A percentile compares a stretch with the other conserved stretches of the same genome.
Evolutionary conservation across 768 basidiomycete genomes (phyloP).

Genomic region (Boletus pseudopeckii): DNA sequence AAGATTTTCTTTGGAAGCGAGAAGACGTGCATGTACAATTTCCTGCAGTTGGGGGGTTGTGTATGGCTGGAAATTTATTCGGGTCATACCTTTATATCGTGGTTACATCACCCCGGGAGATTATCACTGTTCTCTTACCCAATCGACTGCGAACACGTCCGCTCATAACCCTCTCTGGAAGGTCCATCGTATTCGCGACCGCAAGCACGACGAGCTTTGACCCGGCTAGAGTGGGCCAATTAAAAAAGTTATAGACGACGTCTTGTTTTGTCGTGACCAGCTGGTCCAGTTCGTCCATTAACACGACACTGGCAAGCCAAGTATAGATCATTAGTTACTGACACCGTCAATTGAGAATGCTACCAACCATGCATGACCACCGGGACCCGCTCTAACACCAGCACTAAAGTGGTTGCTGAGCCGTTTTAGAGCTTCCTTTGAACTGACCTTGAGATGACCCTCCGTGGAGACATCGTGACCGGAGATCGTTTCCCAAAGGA

Average conservation of each 20-base stretch:
- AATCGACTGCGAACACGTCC: slow-evolving; percentile 90
- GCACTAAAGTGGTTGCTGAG: slow-evolving; percentile 77
- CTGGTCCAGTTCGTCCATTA: slow-evolving; percentile 99
- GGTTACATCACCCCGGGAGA: background rate
- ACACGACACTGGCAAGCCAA: slow-evolving; percentile 65
- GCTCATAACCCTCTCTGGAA: slow-evolving; percentile 90
- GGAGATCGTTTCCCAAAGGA: slow-evolving; percentile 92
- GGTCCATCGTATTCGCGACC: slow-evolving; percentile 97
- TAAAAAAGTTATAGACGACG: slow-evolving; percentile 99
- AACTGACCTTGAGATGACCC: slow-evolving; percentile 60
- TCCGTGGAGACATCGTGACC: slow-evolving; percentile 65
- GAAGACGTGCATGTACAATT: slow-evolving; percentile 83
- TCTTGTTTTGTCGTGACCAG: slow-evolving; percentile 95
- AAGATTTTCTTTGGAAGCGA: slow-evolving; percentile 51
- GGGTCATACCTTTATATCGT: slow-evolving; percentile 64
- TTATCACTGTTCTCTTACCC: slow-evolving; percentile 45
- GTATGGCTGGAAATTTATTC: slow-evolving; percentile 93
- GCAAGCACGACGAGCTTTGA: slow-evolving; percentile 94
- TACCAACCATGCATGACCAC: slow-evolving; percentile 82
- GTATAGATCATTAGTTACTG: background rate
- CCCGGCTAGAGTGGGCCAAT: slow-evolving; percentile 90
- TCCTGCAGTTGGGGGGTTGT: slow-evolving; percentile 70
- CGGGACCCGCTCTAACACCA: slow-evolving; percentile 63
- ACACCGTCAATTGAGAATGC: background rate
- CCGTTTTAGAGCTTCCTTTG: slow-evolving; percentile 80